These are phyloP conservation scores for Suhomyces kunorum DNA, from an alignment of 1,139 yeast species.

Conservation along the genomic window DNA sequence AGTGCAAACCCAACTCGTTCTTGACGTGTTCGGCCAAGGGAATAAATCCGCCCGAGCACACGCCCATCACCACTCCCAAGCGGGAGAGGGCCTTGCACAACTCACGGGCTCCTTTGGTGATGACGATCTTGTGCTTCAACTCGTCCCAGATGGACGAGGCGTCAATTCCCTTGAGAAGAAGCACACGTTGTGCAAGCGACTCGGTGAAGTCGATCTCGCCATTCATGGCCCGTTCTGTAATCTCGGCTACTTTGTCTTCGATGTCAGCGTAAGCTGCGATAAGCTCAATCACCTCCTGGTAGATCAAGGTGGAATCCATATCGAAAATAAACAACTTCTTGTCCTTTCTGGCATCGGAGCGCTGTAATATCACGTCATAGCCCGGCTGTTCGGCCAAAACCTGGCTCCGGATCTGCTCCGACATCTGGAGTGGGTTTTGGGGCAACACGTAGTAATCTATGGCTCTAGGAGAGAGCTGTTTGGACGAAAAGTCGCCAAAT, in stretches of 20 bases:
- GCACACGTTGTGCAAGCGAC: slow-evolving; percentile 74
- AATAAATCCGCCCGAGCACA: slow-evolving; percentile 91
- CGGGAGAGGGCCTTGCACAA: slow-evolving; percentile 63
- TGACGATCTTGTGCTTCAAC: slow-evolving; percentile 62
- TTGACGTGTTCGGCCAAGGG: slow-evolving; percentile 83
- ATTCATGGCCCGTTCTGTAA: slow-evolving; percentile 95
- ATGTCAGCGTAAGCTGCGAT: slow-evolving; percentile 88
- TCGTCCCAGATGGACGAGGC: slow-evolving; percentile 75
- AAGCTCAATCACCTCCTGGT: slow-evolving; percentile 94
- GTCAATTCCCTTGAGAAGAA: slow-evolving; percentile 76
- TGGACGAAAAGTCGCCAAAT: slow-evolving; percentile 11
- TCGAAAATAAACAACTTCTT: slow-evolving; percentile 84
- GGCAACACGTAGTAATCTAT: slow-evolving; percentile 15
- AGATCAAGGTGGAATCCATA: slow-evolving; percentile 96
- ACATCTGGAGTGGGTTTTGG: slow-evolving; percentile 12
- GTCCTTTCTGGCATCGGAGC: slow-evolving; percentile 33
- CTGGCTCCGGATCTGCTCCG: slow-evolving; percentile 9
- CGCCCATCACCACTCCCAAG: slow-evolving; percentile 73
- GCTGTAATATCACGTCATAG: slow-evolving; percentile 41
- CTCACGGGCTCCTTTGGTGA: slow-evolving; percentile 83
- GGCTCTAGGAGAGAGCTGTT: slow-evolving; percentile 17
- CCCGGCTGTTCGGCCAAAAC: slow-evolving; percentile 6
- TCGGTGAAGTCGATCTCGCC: slow-evolving; percentile 92
- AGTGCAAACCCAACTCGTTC: slow-evolving; percentile 68
- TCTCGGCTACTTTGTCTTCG: slow-evolving; percentile 71